Evolutionary conservation across 1,139 yeast genomes (phyloP), one percentile per base, ranked within the genome.

Genomic region (Blastobotrys apis): DNA sequence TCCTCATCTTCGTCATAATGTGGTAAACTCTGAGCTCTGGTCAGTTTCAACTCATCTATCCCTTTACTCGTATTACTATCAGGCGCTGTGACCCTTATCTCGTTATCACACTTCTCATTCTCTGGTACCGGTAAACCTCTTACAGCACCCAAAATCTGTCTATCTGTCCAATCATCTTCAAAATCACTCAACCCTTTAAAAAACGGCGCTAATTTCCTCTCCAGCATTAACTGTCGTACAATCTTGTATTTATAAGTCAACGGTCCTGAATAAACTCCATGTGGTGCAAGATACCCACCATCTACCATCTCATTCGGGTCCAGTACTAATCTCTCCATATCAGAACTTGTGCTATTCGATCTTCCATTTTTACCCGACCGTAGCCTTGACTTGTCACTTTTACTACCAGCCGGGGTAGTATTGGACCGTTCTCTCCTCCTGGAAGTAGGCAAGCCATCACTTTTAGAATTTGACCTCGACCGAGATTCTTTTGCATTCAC

Each of bases 171-270:
- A 20, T 64, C 54, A n/a, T 73, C 78, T 48, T 84, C 81, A 58
- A 75, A 85, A 58, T 87, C 96, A 57, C 85, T 87, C 43, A 92
- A 68, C 0, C 97, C 97, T 2, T 90, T 84, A 62, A 78, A 92
- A 62, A 92, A 92, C 1, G 98, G 97, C 0, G 97, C 90, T 38
- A 92, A 58, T 53, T 74, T 75, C 36, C 98, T 74, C 13, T 74
- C 74, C 27, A 77, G 65, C 51, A 90, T 84, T 33, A 85, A 67
- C 21, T 68, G 73, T 39, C 86, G 75, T 8, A 90, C 96, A 2
- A 82, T 71, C 30, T 77, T 77, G 13, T 84, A 76, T 58, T 82
- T 77, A 65, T 78, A 92, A 61, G 85, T 95, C 50, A 85, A 73
- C 45, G 83, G 79, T 6, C 77, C 78, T 48, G 82, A 77, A 64